Percentiles rank a stretch among this genome's conserved stretches.
Evolutionary conservation across 495 filamentous ascomycete genomes (phyloP).

Genomic region (Pyrenula massariospora): DNA sequence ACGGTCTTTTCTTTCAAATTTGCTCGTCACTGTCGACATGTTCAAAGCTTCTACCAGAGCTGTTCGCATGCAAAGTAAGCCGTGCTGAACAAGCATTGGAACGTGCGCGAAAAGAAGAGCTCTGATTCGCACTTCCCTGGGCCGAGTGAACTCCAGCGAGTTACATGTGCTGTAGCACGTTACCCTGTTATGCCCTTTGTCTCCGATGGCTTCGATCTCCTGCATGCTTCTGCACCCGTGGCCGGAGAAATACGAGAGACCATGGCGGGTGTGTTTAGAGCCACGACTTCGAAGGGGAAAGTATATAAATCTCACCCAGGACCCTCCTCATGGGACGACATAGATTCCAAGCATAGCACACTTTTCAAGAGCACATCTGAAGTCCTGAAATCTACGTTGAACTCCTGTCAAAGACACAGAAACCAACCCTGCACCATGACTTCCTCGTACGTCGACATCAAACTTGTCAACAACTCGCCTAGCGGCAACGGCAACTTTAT

Average conservation of each 20-base stretch:
- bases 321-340: not conserved
- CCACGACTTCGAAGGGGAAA: not conserved
- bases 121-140: not conserved
- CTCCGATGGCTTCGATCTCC: not conserved
- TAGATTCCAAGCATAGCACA: not conserved
- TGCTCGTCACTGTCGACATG: not conserved
- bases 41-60: not conserved
- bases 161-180: not conserved
- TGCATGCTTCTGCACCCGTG: not conserved
- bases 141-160: not conserved
- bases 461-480: not conserved
- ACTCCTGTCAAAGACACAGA: not conserved
- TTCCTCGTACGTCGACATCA: not conserved
- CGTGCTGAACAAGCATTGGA: not conserved
- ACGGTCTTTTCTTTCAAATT: not conserved
- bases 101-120: not conserved
- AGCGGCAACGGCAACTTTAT: not conserved
- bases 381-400: not conserved
- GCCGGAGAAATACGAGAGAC: not conserved
- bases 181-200: not conserved
- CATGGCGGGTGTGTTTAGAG: not conserved
- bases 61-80: not conserved
- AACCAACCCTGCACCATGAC: not conserved
- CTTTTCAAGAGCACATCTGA: not conserved
- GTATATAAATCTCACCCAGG: not conserved